Evolutionary conservation across 257 asterid genomes (phyloP), one percentile per base, ranked within the genome.

Genomic region (Echites panduratus): DNA sequence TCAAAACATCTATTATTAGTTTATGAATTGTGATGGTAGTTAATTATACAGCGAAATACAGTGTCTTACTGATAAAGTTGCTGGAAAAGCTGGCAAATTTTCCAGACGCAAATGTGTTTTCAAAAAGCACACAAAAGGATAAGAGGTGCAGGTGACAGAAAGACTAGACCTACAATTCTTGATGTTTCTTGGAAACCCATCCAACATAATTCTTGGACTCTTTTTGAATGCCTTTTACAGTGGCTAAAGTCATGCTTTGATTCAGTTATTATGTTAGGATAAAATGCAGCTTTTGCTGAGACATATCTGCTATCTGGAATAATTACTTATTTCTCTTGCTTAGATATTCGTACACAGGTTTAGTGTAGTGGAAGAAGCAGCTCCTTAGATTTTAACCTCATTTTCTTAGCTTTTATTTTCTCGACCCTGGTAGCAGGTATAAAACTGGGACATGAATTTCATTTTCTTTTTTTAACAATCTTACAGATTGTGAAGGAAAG

Each of bases 401-500:
- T 49, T 47, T 14, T 32, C 53, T 7, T 40, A 40, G 3, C 59
- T n/a, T 26, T 43, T 43, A 53, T n/a, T 35, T 24, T 20, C 20
- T 20, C 20, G 1, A 11, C 27, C 38, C 24, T 19, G 40, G 38
- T 40, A 27, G 53, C 41, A 17, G 65, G 56, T 68, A 26, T 45
- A 32, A 75, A 27, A 32, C 71, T 68, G 70, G 22, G 68, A 45
- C 57, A 27, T 73, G 79, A 52, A 66, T 69, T 53, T 20, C 4
- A 11, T 73, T 52, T 66, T 64, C 22, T 75, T 35, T 66, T 38
- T 66, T 76, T 76, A 71, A 20, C 57, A 68, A 26, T 82, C 73
- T 73, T 73, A 50, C 66, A 86, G 91, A 82, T 75, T 78, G 72
- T 54, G 78, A 72, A 69, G 80, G 48, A 41, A 77, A 70, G 29